Conservation (phyloP, 495 filamentous ascomycete genomes). For the Neurospora hispaniola region DNA sequence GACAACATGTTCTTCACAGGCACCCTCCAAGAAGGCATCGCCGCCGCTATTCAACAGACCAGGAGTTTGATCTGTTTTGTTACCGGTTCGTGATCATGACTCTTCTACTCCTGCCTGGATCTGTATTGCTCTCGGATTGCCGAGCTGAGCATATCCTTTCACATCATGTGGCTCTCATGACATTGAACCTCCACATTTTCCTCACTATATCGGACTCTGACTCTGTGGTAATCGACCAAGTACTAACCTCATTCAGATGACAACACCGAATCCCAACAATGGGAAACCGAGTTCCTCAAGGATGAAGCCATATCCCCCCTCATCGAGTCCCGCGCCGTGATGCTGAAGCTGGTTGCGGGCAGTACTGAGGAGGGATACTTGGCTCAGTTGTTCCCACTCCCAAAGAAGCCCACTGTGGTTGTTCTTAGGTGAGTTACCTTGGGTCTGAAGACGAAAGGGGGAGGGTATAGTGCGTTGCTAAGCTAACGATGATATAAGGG, state of each 20-base stretch:
- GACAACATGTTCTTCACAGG: slow-evolving; percentile 67
- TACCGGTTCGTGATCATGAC: slow-evolving; percentile 27
- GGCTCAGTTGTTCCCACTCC: slow-evolving; percentile 66
- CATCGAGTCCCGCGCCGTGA: slow-evolving; percentile 48
- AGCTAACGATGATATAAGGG: slow-evolving; percentile 29
- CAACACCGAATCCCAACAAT: slow-evolving; percentile 50
- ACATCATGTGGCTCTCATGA: neutral
- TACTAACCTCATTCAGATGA: slow-evolving; percentile 38
- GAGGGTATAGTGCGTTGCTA: neutral
- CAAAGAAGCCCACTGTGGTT: slow-evolving; percentile 61
- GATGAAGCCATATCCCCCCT: slow-evolving; percentile 41
- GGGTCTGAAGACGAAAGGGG: neutral
- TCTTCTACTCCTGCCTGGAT: neutral
- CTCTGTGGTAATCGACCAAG: neutral
- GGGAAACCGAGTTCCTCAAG: slow-evolving; percentile 66
- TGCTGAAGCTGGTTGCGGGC: slow-evolving; percentile 56
- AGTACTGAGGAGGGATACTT: slow-evolving; percentile 74
- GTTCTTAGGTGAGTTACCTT: slow-evolving; percentile 53
- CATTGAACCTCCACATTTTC: neutral
- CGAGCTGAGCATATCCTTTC: neutral
- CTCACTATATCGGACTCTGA: neutral
- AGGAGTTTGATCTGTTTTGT: slow-evolving; percentile 39
- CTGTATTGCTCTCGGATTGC: neutral
- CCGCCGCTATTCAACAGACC: slow-evolving; percentile 52
- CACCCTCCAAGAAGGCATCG: slow-evolving; percentile 67